Conservation (phyloP, 2,329 filamentous ascomycete species). For the Pleurostoma richardsiae region DNA sequence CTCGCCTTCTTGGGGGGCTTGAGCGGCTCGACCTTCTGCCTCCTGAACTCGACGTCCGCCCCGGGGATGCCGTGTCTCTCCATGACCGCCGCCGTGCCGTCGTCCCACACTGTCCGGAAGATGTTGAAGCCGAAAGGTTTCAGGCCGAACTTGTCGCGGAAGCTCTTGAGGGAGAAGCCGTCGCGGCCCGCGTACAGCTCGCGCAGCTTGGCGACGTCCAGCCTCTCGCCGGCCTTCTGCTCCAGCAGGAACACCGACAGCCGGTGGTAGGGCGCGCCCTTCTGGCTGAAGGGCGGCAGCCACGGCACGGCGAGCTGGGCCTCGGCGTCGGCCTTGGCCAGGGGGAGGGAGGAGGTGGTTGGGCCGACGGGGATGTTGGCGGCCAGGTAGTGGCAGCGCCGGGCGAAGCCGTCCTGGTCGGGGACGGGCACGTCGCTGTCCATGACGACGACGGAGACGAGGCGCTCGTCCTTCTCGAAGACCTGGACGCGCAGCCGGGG, state of each 20-base stretch:
- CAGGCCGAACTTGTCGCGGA: constrained; percentile 65
- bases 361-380: constrained; percentile 53
- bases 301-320: constrained; percentile 72
- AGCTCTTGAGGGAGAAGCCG: constrained; percentile 69
- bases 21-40: constrained; percentile 66
- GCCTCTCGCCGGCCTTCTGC: constrained; percentile 57
- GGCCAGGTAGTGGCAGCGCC: constrained; percentile 84
- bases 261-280: constrained; percentile 87
- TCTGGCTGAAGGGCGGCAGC: constrained; percentile 81
- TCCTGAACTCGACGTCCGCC: constrained; percentile 78
- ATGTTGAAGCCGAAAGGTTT: constrained; percentile 76
- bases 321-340: constrained; percentile 54
- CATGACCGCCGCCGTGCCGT: constrained; percentile 85
- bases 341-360: constrained; percentile 55
- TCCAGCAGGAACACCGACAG: constrained; percentile 79
- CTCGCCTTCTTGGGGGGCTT: constrained; percentile 56
- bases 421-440: constrained; percentile 86
- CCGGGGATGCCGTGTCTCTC: constrained; percentile 68
- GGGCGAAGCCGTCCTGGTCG: constrained; percentile 69
- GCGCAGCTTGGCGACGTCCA: constrained; percentile 56
- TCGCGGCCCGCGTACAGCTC: constrained; percentile 51
- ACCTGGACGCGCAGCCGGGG: constrained; percentile 78
- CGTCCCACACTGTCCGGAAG: constrained; percentile 89
- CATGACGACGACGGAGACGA: constrained; percentile 79
- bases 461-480: constrained; percentile 75